A percentile compares a stretch with the other conserved stretches of the same genome.
Evolutionary conservation across 257 asterid genomes (phyloP).

Genomic region (Solanum appendiculatum): DNA sequence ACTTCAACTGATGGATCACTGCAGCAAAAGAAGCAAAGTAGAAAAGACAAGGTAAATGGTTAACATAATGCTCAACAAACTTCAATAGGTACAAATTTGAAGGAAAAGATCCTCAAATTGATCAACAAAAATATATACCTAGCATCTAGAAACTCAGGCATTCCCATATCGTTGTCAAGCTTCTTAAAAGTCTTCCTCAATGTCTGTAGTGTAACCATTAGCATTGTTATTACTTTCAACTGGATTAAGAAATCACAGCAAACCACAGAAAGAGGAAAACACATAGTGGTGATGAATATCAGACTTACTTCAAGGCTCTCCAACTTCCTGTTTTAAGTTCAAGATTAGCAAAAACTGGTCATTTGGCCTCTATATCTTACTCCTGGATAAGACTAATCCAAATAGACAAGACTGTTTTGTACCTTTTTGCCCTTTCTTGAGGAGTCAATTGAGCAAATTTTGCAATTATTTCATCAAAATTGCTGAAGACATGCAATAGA

Average conservation of each 20-base stretch:
- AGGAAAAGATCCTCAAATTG: neutral
- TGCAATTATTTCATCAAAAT: constrained; percentile 69
- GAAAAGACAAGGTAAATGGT: neutral
- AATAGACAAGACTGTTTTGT: neutral
- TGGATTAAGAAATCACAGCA: neutral
- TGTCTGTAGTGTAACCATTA: constrained; percentile 28
- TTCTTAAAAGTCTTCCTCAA: constrained; percentile 77
- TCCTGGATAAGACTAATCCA: neutral
- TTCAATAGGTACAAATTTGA: neutral
- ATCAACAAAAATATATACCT: constrained; percentile 28
- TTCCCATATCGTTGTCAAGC: constrained; percentile 76
- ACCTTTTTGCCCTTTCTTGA: constrained; percentile 84
- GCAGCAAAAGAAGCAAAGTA: constrained; percentile 24
- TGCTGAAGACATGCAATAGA: constrained; percentile 32
- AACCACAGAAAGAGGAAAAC: neutral
- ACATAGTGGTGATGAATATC: neutral
- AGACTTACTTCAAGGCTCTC: constrained; percentile 85
- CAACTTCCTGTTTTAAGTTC: constrained; percentile 57
- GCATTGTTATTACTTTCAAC: neutral
- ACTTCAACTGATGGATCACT: constrained; percentile 70
- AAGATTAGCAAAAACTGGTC: constrained; percentile 1
- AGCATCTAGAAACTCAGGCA: constrained; percentile 69
- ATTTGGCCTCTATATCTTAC: neutral
- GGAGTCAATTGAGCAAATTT: constrained; percentile 78
- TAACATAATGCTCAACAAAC: neutral